These are phyloP conservation scores for Blastocystis sp. DNA, from an alignment of 352 stramenopile genomes.

Conservation along the genomic window DNA sequence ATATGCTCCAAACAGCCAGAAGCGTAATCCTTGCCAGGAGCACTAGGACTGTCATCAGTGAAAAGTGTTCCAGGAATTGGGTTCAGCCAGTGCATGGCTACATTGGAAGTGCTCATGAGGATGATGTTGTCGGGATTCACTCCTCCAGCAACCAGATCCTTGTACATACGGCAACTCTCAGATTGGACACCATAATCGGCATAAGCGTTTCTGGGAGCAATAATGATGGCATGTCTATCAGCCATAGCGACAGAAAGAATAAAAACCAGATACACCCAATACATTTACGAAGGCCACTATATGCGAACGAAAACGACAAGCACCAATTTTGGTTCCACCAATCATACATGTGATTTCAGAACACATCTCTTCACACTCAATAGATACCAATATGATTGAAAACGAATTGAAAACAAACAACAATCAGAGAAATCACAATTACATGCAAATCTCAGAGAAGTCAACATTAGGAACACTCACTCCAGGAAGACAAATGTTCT, in stretches of 20 bases:
- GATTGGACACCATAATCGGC: slow-evolving; percentile 39
- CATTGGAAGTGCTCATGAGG: neutral
- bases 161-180: slow-evolving; percentile 55
- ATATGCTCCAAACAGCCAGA: slow-evolving; percentile 1
- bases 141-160: slow-evolving; percentile 46
- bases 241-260: neutral
- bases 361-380: too few relatives aligned
- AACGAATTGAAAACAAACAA: neutral
- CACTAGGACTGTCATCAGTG: slow-evolving; percentile 29
- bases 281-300: neutral
- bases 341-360: neutral
- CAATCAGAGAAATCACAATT: neutral
- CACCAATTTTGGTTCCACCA: neutral
- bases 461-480: slow-evolving; percentile 24
- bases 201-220: slow-evolving; percentile 26
- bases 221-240: slow-evolving; percentile 35
- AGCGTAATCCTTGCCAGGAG: slow-evolving; percentile 45
- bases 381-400: too few relatives aligned
- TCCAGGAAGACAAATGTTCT: slow-evolving; percentile 50
- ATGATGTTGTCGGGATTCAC: slow-evolving; percentile 48
- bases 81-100: neutral
- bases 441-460: slow-evolving; percentile 37
- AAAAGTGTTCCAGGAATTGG: slow-evolving; percentile 28
- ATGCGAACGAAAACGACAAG: neutral
- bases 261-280: neutral